Evolutionary conservation across 371 early-diverging fungal genomes (phyloP).

Genomic region (Rhizopus sp.): DNA sequence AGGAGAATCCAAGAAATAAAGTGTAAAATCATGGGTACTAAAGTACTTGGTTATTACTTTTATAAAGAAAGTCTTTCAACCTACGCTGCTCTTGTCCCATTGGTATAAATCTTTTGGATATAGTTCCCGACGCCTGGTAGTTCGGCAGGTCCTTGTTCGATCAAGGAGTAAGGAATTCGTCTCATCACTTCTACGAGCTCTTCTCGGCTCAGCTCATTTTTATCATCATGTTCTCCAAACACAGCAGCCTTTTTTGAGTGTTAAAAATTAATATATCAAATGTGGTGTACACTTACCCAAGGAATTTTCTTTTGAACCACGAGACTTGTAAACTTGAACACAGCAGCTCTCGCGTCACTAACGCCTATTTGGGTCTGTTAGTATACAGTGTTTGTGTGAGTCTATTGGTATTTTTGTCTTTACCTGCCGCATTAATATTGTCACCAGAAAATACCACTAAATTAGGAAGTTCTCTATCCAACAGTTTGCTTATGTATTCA

Average conservation of each 20-base stretch:
- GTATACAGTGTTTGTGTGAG: background rate
- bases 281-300: constrained; percentile 29
- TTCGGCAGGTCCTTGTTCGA: constrained; percentile 43
- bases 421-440: constrained; percentile 48
- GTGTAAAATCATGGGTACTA: constrained; percentile 38
- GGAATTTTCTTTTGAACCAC: constrained; percentile 51
- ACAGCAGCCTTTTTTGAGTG: constrained; percentile 35
- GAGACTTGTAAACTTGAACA: constrained; percentile 50
- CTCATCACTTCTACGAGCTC: constrained; percentile 50
- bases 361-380: constrained; percentile 15
- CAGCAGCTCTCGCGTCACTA: constrained; percentile 45
- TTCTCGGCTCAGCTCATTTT: constrained; percentile 50
- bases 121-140: constrained; percentile 56
- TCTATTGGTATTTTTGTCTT: constrained; percentile 1
- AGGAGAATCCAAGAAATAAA: constrained; percentile 58
- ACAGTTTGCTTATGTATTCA: constrained; percentile 40
- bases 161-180: constrained; percentile 49
- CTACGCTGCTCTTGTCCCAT: constrained; percentile 22
- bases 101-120: constrained; percentile 35
- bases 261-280: background rate
- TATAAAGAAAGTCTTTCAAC: constrained; percentile 21
- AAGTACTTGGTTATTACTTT: background rate
- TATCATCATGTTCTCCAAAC: constrained; percentile 63
- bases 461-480: constrained; percentile 54
- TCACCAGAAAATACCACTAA: constrained; percentile 62